Base-by-base conservation (phyloP, 179 eudicot genomes). In the Silene noctiflora region DNA sequence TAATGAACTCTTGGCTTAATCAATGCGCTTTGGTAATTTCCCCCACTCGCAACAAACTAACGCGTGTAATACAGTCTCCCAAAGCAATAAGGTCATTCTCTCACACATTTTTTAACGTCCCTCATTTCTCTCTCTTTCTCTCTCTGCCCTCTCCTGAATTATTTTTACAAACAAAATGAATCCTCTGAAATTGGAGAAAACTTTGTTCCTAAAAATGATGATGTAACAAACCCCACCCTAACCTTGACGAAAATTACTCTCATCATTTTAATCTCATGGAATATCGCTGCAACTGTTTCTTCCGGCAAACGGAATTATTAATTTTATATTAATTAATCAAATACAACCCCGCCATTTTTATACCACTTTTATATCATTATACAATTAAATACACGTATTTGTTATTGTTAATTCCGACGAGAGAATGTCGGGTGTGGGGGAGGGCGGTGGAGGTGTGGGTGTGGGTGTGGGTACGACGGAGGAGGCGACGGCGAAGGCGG, bases 401-500 rank as follows among this genome's bases (percentile, higher is more conserved):
- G 24, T 59, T 59, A 16, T 21, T 60, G 12, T 7, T 19, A 60
- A 60, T 60, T 61, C 0, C 33, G 33, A 29, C 4, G 25, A 35
- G 70, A 16, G 53, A 81, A 78, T 77, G 84, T 69, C 81, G 73
- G 81, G 21, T 13, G 51, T 35, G 44, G 51, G 51, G 48, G 53
- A 25, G 78, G 35, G 69, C 60, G 61, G 13, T 79, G 73, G 62
- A 76, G 70, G 77, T 67, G 73, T 0, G 2, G 46, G 68, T 33
- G 7, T 33, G 63, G 44, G 27, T 79, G 76, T 68, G 22, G 62
- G 67, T 77, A 67, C 76, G 67, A 65, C 89, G 62, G 96, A 91
- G 61, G 97, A 91, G 75, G 76, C 82, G 67, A 78, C 89, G 56
- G 91, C 90, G 64, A 86, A 79, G 80, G 86, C 85, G 24, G 89